Evolutionary conservation across 345 rosid species (phyloP).

Genomic region (Camelina laxa): DNA sequence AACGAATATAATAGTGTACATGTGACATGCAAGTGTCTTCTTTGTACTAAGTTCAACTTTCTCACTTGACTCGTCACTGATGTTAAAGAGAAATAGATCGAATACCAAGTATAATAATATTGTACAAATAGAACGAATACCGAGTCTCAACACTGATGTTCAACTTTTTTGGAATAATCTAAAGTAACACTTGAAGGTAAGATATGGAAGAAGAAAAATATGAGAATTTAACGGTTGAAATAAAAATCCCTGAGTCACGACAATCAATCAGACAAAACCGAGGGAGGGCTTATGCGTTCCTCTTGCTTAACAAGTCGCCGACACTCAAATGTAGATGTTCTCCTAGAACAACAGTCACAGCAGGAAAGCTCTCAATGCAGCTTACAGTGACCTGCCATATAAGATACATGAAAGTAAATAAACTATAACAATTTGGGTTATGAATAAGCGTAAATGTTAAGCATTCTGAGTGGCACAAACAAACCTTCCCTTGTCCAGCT

Average conservation of each 20-base stretch:
- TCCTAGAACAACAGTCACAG: constrained; percentile 55
- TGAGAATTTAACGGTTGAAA: not conserved
- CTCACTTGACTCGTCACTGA: not conserved
- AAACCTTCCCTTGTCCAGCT: constrained; percentile 74
- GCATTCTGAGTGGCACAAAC: constrained; percentile 13
- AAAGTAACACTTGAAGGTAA: not conserved
- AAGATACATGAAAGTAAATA: not conserved
- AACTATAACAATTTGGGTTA: not conserved
- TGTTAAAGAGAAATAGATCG: not conserved
- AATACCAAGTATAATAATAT: not conserved
- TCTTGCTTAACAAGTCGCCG: constrained; percentile 49
- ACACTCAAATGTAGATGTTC: constrained; percentile 63
- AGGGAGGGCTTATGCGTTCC: constrained; percentile 3
- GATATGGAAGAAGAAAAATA: not conserved
- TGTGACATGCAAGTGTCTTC: no score
- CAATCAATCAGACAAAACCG: constrained; percentile 1
- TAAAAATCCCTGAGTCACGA: not conserved
- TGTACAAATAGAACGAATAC: not conserved
- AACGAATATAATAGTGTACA: no score
- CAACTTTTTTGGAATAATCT: constrained; percentile 10
- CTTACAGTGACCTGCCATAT: constrained; percentile 56
- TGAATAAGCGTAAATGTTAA: not conserved
- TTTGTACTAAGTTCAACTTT: not conserved
- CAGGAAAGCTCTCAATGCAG: constrained; percentile 65
- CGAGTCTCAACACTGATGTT: not conserved